Evolutionary conservation across 1,284 basidiomycete species (phyloP).

Genomic region (Singerocomus inundabilis): DNA sequence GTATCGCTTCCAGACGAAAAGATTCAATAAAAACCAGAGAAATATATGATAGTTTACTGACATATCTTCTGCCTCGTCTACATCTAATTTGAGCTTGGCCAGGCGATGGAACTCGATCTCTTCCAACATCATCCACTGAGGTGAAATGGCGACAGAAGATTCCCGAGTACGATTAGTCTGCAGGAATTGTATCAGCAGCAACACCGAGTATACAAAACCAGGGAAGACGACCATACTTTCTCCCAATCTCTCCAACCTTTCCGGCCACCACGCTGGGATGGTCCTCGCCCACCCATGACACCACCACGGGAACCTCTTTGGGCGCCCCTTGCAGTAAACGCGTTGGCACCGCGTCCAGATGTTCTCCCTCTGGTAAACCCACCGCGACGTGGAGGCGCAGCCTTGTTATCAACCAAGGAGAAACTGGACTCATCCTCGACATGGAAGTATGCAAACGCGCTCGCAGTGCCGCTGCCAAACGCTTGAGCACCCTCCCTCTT

Average conservation of each 20-base stretch:
- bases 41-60: slow-evolving; percentile 41
- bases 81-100: slow-evolving; percentile 88
- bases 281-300: slow-evolving; percentile 38
- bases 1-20: slow-evolving; percentile 54
- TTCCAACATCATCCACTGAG: slow-evolving; percentile 92
- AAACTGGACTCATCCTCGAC: slow-evolving; percentile 98
- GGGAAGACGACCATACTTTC: slow-evolving; percentile 55
- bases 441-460: slow-evolving; percentile 98
- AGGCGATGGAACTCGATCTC: slow-evolving; percentile 97
- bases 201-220: not conserved
- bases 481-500: slow-evolving; percentile 67
- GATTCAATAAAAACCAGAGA: not conserved
- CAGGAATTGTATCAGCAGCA: slow-evolving; percentile 10
- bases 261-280: slow-evolving; percentile 62
- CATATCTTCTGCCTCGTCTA: slow-evolving; percentile 88
- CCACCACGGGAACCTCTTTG: slow-evolving; percentile 49
- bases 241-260: slow-evolving; percentile 95
- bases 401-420: slow-evolving; percentile 92
- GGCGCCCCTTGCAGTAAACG: slow-evolving; percentile 45
- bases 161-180: slow-evolving; percentile 90
- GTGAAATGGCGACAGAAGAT: slow-evolving; percentile 90
- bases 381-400: slow-evolving; percentile 62
- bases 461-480: slow-evolving; percentile 81
- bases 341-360: slow-evolving; percentile 42
- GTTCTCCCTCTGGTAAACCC: slow-evolving; percentile 62